Base-by-base conservation (phyloP, 176 grass and related monocot species). In the Carex kokanica region DNA sequence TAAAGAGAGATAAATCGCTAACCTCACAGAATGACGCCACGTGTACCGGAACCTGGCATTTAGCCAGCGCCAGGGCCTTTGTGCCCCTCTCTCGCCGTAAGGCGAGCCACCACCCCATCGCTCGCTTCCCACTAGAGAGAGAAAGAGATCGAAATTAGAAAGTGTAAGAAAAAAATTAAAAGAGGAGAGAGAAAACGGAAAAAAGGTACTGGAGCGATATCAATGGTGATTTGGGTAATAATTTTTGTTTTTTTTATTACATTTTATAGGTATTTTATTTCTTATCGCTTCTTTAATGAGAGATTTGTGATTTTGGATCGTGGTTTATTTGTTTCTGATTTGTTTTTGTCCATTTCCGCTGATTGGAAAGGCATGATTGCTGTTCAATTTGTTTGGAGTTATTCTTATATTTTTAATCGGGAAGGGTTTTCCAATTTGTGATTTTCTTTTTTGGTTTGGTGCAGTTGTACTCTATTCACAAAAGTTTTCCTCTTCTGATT, bases 31-130 rank as follows among this genome's bases (percentile, higher is more conserved):
- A 64, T 4, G 12, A 0, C 55, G 63, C 85, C 85, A 87, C 85
- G 85, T 87, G 85, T 60, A 7, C 47, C 21, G 23, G 29, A 73
- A 59, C 55, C 79, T 83, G 78, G 79, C 85, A 83, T 83, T 52
- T 73, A 77, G 51, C 14, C 67, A 83, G 66, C 41, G 77, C 52
- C 83, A 63, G 34, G 60, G 80, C 58, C 52, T 67, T 66, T 52
- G 47, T 66, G 56, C 84, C 74, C 58, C 61, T 68, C 84, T 81
- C 84, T 80, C 84, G 71, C 84, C 84, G 84, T 78, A 60, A 75
- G 85, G 79, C 79, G 54, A 81, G 80, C 70, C 70, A 40, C 45
- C 61, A 31, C 11, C 81, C 47, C n/a, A 6, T 60, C 72, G 15
- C 73, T 27, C 17, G 38, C 54, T 71, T 54, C 82, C 2, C 47